Conservation (phyloP, 306 rosid species). For the Dryas drummondii region DNA sequence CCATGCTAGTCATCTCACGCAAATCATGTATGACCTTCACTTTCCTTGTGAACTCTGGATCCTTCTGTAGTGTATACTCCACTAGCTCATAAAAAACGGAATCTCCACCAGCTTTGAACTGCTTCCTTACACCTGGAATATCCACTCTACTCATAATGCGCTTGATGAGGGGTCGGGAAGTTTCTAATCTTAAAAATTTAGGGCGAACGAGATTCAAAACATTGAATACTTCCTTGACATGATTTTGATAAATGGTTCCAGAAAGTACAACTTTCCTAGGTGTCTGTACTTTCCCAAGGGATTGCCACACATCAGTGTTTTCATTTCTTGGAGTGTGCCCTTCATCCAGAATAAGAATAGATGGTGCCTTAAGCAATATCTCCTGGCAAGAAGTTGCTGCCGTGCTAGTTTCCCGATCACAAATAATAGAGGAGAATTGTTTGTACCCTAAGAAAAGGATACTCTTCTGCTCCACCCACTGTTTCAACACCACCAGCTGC, state of each 20-base stretch:
- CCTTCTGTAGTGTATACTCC: slow-evolving; percentile 82
- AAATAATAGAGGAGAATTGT: slow-evolving; percentile 76
- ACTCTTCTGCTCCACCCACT: slow-evolving; percentile 71
- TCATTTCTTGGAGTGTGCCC: slow-evolving; percentile 98
- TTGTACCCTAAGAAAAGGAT: slow-evolving; percentile 91
- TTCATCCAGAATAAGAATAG: slow-evolving; percentile 85
- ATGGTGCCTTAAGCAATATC: slow-evolving; percentile 66
- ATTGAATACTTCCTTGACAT: slow-evolving; percentile 87
- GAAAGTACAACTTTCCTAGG: slow-evolving; percentile 89
- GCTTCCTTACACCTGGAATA: slow-evolving; percentile 46
- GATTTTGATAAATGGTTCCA: slow-evolving; percentile 89
- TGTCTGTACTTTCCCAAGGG: slow-evolving; percentile 75
- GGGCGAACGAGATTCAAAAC: slow-evolving; percentile 83
- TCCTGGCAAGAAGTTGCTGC: slow-evolving; percentile 54
- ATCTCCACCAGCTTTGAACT: slow-evolving; percentile 43
- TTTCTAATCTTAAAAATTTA: slow-evolving; percentile 60
- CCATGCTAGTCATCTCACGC: slow-evolving; percentile 87
- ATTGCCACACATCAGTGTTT: slow-evolving; percentile 72
- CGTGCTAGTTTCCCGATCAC: slow-evolving; percentile 44
- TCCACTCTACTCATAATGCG: slow-evolving; percentile 71
- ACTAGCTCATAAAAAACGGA: slow-evolving; percentile 59
- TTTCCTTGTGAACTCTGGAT: slow-evolving; percentile 72
- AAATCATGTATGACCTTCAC: slow-evolving; percentile 76
- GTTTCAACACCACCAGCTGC: slow-evolving; percentile 68
- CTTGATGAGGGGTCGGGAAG: slow-evolving; percentile 63